Evolutionary conservation across 331 rosid species (phyloP).

Genomic region (Erythrophleum ivorense): DNA sequence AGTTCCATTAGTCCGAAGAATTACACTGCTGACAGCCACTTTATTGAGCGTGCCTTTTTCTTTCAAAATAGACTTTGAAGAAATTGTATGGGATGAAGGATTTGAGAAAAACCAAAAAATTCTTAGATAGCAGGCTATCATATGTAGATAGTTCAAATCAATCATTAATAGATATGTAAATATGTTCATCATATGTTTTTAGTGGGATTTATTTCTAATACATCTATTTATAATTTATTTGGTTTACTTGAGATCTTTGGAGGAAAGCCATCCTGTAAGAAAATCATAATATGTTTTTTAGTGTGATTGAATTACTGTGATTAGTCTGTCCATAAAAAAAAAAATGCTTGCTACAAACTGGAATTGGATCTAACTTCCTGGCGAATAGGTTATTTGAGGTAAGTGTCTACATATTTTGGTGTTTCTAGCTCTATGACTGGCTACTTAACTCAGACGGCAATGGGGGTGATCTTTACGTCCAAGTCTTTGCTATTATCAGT

Average conservation of each 20-base stretch:
- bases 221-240: no score
- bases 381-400: background rate
- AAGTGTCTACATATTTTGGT: background rate
- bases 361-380: background rate
- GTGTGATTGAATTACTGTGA: background rate
- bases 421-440: background rate
- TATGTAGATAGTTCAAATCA: background rate
- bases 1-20: background rate
- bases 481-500: background rate
- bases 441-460: background rate
- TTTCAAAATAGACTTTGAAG: background rate
- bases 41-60: background rate
- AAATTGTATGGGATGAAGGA: background rate
- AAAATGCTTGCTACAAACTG: background rate
- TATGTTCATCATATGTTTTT: no score
- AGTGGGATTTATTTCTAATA: no score
- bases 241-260: background rate
- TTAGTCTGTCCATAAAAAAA: background rate
- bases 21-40: no score
- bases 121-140: no score
- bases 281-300: background rate
- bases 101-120: background rate
- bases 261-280: background rate
- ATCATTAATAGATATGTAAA: background rate
- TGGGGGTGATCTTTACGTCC: conserved; percentile 12